phyloP scores from a whole-genome alignment of 345 rosid genomes.

The Geranium brycei region DNA sequence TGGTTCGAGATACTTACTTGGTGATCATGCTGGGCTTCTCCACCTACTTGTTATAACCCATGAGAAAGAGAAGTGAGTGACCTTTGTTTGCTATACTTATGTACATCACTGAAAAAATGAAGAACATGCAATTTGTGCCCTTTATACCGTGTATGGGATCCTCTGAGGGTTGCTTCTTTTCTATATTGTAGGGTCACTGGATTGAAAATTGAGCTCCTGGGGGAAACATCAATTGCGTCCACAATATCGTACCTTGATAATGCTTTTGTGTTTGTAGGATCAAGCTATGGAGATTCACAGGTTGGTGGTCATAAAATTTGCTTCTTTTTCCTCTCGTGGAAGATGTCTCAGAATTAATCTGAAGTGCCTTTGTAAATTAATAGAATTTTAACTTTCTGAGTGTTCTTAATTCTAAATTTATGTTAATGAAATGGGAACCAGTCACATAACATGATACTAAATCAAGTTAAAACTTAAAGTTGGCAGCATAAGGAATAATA shows the following conservation, averaged over 20 bases:
- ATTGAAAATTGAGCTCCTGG: slow-evolving; percentile 85
- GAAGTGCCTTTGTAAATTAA: not conserved
- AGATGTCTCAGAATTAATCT: not conserved
- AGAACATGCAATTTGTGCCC: not conserved
- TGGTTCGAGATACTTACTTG: slow-evolving; percentile 88
- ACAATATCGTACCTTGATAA: slow-evolving; percentile 86
- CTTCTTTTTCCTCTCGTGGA: not conserved
- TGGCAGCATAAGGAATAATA: not conserved
- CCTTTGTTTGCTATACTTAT: not conserved
- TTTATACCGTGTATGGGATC: slow-evolving; percentile 3
- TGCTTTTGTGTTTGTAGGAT: slow-evolving; percentile 74
- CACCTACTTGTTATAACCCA: slow-evolving; percentile 86
- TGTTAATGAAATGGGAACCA: not conserved
- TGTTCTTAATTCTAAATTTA: too few species aligned
- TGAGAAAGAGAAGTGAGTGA: slow-evolving; percentile 78
- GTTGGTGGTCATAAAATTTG: slow-evolving; percentile 18
- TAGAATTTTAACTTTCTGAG: too few species aligned
- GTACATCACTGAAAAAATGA: not conserved
- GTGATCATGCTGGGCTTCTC: slow-evolving; percentile 83
- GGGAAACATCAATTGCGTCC: slow-evolving; percentile 93
- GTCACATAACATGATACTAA: not conserved
- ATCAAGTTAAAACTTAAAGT: not conserved
- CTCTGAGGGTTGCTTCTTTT: slow-evolving; percentile 6
- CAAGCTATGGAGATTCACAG: slow-evolving; percentile 96
- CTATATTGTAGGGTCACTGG: slow-evolving; percentile 68